Base-by-base conservation (phyloP, 2,329 filamentous ascomycete genomes). In the Ophiostoma angusticollis region DNA sequence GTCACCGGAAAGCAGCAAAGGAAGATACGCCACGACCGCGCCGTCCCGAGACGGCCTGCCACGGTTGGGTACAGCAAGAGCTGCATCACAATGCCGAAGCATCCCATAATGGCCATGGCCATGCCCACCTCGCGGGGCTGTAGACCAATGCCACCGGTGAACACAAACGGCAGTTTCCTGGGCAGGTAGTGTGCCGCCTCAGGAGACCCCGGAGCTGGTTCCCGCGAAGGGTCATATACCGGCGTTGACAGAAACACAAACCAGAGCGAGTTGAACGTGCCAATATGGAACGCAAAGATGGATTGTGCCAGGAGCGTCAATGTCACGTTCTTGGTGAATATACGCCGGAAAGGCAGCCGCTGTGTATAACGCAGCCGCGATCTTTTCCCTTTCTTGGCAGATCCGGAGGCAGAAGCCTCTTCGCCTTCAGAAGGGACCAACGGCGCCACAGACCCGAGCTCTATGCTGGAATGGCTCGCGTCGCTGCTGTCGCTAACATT, bases 161-260 rank as follows among this genome's bases (percentile, higher is more conserved):
- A 86, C 45, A 68, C 58, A 51, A 80, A 74, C 0, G 75, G 67
- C 41, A 70, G 57, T 45, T 56, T 47, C 39, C 61, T 56, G 1
- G 45, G 44, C n/a, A 55, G 49, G 22, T 54, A 52, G 1, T 54
- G 45, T 2, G 48, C 44, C 0, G 50, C 43, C 23, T 21, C 33
- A 3, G 27, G 6, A 1, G 41, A 40, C 8, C 29, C 34, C 13
- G 33, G 21, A 1, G 54, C 49, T 2, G 54, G 39, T 0, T 58
- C 58, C 1, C 55, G 46, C 9, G 49, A 29, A 0, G 66, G 62
- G 49, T 66, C 58, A 45, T 65, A 74, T 5, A 78, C 75, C 0
- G 80, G 78, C 0, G 80, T 81, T 1, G 82, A 84, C 32, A 87
- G 67, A 56, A 87, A 86, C 36, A 84, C 68, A 44, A 83, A 82